A percentile compares a stretch with the other conserved stretches of the same genome.
Conservation (phyloP, 441 rosid genomes). For the Erodium moschatum region DNA sequence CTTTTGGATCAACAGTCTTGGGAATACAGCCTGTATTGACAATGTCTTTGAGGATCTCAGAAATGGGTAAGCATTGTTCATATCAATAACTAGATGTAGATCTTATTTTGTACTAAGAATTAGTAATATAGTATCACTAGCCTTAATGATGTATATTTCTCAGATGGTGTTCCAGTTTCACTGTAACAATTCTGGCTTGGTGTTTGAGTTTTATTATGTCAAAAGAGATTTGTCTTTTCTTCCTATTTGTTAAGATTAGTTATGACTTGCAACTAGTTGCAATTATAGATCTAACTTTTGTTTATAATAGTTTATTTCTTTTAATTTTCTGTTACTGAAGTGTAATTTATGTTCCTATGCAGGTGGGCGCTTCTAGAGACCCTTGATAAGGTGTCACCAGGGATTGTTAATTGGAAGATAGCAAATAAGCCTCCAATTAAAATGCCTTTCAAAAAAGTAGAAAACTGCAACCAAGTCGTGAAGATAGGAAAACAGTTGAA, state of each 20-base stretch:
- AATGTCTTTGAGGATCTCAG: conserved; percentile 91
- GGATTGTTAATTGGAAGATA: conserved; percentile 60
- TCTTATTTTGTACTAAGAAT: not conserved
- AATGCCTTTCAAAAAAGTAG: conserved; percentile 72
- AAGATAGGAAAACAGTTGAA: conserved; percentile 68
- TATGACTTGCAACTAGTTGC: not conserved
- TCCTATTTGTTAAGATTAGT: not conserved
- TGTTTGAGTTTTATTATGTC: not conserved
- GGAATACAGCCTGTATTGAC: conserved; percentile 63
- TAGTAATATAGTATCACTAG: not conserved
- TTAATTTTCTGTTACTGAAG: conserved; percentile 7
- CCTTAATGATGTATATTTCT: not conserved
- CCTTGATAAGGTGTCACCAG: conserved; percentile 62
- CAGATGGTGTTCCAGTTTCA: not conserved
- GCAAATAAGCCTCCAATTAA: conserved; percentile 73
- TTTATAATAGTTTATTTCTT: not conserved
- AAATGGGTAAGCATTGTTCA: conserved; percentile 49
- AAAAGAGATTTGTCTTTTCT: not conserved
- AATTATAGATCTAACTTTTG: not conserved
- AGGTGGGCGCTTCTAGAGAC: conserved; percentile 71
- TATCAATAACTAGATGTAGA: not conserved
- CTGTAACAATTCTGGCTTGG: not conserved
- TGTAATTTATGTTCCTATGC: conserved; percentile 19
- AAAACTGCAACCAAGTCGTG: conserved; percentile 67
- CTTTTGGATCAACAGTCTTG: conserved; percentile 96